Percentiles rank a stretch among this genome's conserved stretches.
Conservation (phyloP, 2,329 filamentous ascomycete species). For the Talaromyces pinophilus region DNA sequence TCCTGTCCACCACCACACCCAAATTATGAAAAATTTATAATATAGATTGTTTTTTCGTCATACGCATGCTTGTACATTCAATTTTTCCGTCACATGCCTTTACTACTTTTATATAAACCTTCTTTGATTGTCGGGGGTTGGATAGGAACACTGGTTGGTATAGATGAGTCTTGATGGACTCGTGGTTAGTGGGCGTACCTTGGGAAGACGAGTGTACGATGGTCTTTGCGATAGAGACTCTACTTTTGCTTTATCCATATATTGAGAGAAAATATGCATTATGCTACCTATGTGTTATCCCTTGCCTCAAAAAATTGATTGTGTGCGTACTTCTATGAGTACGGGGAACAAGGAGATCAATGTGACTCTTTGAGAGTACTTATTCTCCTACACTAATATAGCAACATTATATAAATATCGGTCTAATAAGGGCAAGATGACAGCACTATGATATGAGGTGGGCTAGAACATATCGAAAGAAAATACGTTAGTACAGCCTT, state of each 20-base stretch:
- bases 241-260: neutral
- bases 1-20: neutral
- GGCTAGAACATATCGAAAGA: no score
- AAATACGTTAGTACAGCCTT: no score
- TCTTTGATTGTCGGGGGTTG: neutral
- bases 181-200: neutral
- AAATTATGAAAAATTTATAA: conserved; percentile 25
- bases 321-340: no score
- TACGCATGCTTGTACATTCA: conserved; percentile 11
- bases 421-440: no score
- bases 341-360: no score
- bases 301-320: no score
- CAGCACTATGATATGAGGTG: no score
- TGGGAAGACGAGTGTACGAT: neutral
- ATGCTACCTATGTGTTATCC: neutral
- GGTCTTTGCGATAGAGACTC: neutral
- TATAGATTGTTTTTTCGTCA: conserved; percentile 8
- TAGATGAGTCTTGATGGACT: neutral
- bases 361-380: no score
- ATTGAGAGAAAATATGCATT: neutral
- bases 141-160: neutral
- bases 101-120: neutral
- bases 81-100: neutral
- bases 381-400: no score
- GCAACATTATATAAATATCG: no score